Conservation (phyloP, 495 filamentous ascomycete genomes). For the Thermothielavioides terrestris region DNA sequence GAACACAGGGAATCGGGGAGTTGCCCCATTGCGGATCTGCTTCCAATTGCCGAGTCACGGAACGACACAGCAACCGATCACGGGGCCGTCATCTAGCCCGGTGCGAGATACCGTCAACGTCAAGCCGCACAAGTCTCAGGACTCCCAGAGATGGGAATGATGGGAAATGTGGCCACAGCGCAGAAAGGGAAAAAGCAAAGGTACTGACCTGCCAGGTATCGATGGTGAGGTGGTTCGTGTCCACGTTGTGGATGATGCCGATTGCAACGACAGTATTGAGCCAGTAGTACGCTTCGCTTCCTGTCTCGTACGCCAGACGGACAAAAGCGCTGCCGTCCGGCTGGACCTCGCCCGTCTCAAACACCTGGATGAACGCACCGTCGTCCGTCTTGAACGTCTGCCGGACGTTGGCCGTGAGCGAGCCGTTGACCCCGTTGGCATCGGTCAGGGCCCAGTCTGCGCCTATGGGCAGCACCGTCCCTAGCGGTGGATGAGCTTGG, state of each 20-base stretch:
- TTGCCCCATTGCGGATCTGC: too few relatives aligned
- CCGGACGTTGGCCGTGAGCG: constrained; percentile 12
- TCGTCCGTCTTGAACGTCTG: constrained; percentile 12
- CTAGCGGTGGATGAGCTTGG: neutral
- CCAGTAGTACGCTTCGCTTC: constrained; percentile 11
- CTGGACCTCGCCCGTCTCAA: constrained; percentile 7
- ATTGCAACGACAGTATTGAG: constrained; percentile 9
- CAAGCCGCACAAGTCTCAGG: too few relatives aligned
- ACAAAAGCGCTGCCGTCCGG: constrained; percentile 3
- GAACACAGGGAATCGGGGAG: too few relatives aligned
- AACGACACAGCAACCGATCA: too few relatives aligned
- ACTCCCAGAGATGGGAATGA: too few relatives aligned
- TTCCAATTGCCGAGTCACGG: too few relatives aligned
- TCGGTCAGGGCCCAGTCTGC: constrained; percentile 17
- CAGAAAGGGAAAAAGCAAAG: neutral
- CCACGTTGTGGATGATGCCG: neutral
- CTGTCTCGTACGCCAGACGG: constrained; percentile 4
- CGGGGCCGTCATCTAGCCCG: too few relatives aligned
- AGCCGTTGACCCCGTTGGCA: constrained; percentile 3
- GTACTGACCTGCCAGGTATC: constrained; percentile 9
- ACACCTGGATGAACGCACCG: constrained; percentile 9
- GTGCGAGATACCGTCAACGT: too few relatives aligned
- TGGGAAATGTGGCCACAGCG: too few relatives aligned
- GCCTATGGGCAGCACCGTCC: constrained; percentile 13
- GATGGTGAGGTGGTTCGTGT: neutral